phyloP scores from a whole-genome alignment of 148 eudicot species.

The Heliamphora exappendiculata region DNA sequence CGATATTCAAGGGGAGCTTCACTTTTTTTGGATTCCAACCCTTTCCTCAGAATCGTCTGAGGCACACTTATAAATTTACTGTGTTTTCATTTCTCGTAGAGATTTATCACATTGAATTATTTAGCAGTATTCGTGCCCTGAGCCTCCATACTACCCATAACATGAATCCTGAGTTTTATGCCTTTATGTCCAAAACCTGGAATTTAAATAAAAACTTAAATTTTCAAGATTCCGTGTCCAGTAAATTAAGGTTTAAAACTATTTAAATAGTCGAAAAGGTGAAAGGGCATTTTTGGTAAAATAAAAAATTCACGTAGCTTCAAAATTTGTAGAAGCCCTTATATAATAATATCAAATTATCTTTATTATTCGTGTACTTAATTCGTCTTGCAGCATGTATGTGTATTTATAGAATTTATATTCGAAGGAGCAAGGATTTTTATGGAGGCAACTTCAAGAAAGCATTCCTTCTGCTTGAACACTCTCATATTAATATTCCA shows the following conservation, averaged over 20 bases:
- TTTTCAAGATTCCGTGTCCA: no score
- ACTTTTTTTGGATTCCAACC: not conserved
- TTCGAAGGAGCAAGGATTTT: not conserved
- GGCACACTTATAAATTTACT: not conserved
- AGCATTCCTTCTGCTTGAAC: not conserved
- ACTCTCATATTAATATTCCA: not conserved
- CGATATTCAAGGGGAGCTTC: not conserved
- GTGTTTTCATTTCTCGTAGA: not conserved
- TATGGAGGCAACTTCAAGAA: slow-evolving; percentile 11
- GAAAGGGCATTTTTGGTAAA: no score
- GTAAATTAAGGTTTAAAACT: no score
- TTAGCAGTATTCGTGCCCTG: not conserved
- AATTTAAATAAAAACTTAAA: no score
- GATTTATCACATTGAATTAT: not conserved
- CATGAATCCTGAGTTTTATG: not conserved
- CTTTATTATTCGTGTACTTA: no score
- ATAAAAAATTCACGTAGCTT: no score
- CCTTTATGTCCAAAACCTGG: not conserved
- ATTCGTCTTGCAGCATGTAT: no score
- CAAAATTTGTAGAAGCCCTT: no score
- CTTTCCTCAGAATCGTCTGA: not conserved
- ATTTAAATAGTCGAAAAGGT: no score
- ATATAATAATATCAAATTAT: no score
- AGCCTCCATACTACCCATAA: not conserved
- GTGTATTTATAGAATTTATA: not conserved